phyloP scores from a whole-genome alignment of 1,284 basidiomycete genomes.

The Prillingera fragicola region DNA sequence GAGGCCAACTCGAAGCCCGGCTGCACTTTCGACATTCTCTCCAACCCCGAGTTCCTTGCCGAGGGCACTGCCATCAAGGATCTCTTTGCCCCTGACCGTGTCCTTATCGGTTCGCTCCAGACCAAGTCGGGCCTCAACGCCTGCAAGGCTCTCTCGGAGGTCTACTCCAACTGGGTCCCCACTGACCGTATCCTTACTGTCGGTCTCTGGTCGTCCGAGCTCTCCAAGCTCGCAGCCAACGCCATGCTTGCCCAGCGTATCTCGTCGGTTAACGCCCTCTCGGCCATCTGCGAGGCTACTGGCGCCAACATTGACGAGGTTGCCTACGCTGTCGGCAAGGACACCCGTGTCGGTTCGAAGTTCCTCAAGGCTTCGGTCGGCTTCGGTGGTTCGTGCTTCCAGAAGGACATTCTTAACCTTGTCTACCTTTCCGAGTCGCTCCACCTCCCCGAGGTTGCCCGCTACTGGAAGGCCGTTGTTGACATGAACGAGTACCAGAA shows the following conservation, averaged over 20 bases:
- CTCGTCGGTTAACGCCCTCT: constrained; percentile 95
- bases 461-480: constrained; percentile 93
- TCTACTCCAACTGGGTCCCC: constrained; percentile 96
- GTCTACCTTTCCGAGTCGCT: constrained; percentile 93
- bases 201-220: constrained; percentile 96
- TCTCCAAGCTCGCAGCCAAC: constrained; percentile 97
- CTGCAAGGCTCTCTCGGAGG: constrained; percentile 64
- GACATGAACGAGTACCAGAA: constrained; percentile 98
- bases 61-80: constrained; percentile 95
- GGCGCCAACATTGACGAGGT: constrained; percentile 99
- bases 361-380: constrained; percentile 77
- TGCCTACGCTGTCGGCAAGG: constrained; percentile 86
- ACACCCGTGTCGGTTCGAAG: constrained; percentile 87
- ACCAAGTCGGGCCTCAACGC: constrained; percentile 78
- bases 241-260: constrained; percentile 98
- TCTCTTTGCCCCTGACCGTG: constrained; percentile 83
- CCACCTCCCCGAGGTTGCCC: constrained; percentile 93
- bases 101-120: constrained; percentile 92
- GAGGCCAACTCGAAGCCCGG: constrained; percentile 93
- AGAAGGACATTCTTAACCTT: constrained; percentile 98
- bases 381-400: constrained; percentile 99
- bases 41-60: constrained; percentile 96
- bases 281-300: constrained; percentile 98
- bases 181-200: constrained; percentile 80
- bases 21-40: constrained; percentile 93